A percentile compares a stretch with the other conserved stretches of the same genome.
These are phyloP conservation scores for Paraphoma sp. DNA, from an alignment of 2,329 filamentous ascomycete genomes.

Conservation along the genomic window DNA sequence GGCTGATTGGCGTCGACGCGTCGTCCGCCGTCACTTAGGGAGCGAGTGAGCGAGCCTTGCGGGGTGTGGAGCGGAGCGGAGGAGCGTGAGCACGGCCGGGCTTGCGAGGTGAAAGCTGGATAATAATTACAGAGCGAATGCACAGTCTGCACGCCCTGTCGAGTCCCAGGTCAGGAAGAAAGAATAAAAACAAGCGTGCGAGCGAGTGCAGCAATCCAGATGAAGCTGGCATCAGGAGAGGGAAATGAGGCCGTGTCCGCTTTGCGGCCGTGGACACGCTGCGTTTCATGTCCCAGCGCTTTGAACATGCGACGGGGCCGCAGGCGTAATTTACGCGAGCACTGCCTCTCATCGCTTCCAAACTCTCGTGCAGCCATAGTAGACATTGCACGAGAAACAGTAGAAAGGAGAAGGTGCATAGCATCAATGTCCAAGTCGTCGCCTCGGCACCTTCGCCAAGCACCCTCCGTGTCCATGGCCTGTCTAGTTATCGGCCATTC, in stretches of 20 bases:
- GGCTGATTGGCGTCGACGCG: conserved; percentile 21
- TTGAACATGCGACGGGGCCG: conserved; percentile 20
- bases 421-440: too few species aligned
- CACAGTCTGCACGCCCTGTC: neutral
- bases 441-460: too few species aligned
- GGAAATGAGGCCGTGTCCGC: conserved; percentile 21
- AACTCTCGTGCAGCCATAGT: conserved; percentile 1
- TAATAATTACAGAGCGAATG: conserved; percentile 2
- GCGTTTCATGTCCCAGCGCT: conserved; percentile 25
- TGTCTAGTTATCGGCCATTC: neutral
- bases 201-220: neutral
- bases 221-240: conserved; percentile 11
- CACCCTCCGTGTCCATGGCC: neutral
- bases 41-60: conserved; percentile 22
- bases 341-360: conserved; percentile 17
- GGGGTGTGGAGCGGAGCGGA: conserved; percentile 32
- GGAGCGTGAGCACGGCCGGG: conserved; percentile 7
- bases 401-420: too few species aligned
- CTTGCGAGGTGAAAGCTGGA: conserved; percentile 5
- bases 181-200: neutral
- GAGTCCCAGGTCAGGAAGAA: neutral
- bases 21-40: neutral
- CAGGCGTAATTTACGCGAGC: conserved; percentile 26
- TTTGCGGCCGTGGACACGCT: conserved; percentile 12
- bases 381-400: neutral